Evolutionary conservation across 768 basidiomycete species (phyloP), one percentile per base, ranked within the genome.

Genomic region (Mycena alexandri): DNA sequence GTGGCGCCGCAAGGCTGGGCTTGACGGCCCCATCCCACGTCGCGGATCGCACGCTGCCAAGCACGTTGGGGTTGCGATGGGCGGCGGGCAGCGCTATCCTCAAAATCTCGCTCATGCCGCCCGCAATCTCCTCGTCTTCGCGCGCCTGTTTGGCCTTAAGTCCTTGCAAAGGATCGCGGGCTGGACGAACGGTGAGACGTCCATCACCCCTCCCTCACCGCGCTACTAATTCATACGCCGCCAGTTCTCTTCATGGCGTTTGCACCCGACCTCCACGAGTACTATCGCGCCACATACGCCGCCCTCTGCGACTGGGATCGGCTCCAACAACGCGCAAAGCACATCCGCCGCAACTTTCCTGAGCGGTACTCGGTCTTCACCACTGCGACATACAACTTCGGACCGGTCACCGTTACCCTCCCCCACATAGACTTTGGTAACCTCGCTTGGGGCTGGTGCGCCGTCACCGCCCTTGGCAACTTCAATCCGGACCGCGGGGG

Each of bases 401-500:
- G 51, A 25, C 51, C 51, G 5, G 7, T 10, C 51, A 34, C 51
- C 10, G 29, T 52, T 21, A 52, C 51, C 14, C 19, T 33, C 14
- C 51, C 51, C 29, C 51, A 52, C 29, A 11, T 52, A 14, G 51
- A 52, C 51, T 16, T n/a, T 33, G 51, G 16, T 33, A 52, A 52
- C n/a, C n/a, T 52, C 16, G 51, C 51, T 8, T 52, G 51, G 51
- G 51, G 51, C 16, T 52, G 51, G 51, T 52, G 51, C 11, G 13
- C 16, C 29, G 34, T 52, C 16, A 52, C 51, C 14, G 25, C 51
- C 29, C 29, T 52, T 16, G 34, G 51, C 1, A 34, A 19, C 12
- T 52, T 52, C 29, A n/a, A 52, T 52, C 51, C 51, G 5, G 51
- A 52, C 51, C 51, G 17, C 8, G 34, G 51, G 13, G 51, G 51